Evolutionary conservation across 2,329 filamentous ascomycete genomes (phyloP).

Genomic region (Scytalidium sp.): DNA sequence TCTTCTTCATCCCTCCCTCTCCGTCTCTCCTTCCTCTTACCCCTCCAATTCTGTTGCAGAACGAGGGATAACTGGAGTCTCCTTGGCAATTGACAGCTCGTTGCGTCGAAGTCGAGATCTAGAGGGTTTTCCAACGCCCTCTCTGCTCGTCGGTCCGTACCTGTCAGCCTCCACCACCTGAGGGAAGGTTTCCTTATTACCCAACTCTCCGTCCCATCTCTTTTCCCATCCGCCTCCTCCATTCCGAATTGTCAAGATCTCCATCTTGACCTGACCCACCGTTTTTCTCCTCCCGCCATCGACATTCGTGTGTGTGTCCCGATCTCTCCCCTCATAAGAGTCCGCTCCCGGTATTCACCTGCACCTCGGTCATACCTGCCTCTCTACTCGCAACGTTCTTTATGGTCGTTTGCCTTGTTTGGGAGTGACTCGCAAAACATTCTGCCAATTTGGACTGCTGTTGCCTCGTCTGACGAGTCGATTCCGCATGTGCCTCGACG

Average conservation of each 20-base stretch:
- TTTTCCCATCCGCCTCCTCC: slow-evolving; percentile 3
- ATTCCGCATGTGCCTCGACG: neutral
- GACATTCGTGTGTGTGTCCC: neutral
- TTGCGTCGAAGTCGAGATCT: slow-evolving; percentile 14
- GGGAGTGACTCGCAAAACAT: neutral
- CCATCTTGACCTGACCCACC: neutral
- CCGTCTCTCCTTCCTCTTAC: slow-evolving; percentile 3
- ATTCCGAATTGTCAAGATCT: slow-evolving; percentile 3
- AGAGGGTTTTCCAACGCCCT: slow-evolving; percentile 13
- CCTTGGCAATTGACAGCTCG: slow-evolving; percentile 17
- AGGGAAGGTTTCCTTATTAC: neutral
- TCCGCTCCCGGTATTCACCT: slow-evolving; percentile 6
- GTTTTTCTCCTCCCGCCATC: slow-evolving; percentile 2
- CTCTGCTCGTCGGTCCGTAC: slow-evolving; percentile 21
- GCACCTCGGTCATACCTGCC: slow-evolving; percentile 8
- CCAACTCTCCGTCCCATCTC: neutral
- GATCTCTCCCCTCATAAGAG: neutral
- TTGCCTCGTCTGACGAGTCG: neutral
- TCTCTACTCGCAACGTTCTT: neutral
- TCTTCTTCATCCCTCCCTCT: slow-evolving; percentile 8
- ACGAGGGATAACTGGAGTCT: slow-evolving; percentile 14
- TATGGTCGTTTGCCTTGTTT: neutral
- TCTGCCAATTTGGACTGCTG: neutral
- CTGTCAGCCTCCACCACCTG: slow-evolving; percentile 15
- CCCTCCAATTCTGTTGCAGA: slow-evolving; percentile 10